These are phyloP conservation scores for Thelephora aurantiotincta DNA, from an alignment of 768 basidiomycete genomes.

Conservation along the genomic window DNA sequence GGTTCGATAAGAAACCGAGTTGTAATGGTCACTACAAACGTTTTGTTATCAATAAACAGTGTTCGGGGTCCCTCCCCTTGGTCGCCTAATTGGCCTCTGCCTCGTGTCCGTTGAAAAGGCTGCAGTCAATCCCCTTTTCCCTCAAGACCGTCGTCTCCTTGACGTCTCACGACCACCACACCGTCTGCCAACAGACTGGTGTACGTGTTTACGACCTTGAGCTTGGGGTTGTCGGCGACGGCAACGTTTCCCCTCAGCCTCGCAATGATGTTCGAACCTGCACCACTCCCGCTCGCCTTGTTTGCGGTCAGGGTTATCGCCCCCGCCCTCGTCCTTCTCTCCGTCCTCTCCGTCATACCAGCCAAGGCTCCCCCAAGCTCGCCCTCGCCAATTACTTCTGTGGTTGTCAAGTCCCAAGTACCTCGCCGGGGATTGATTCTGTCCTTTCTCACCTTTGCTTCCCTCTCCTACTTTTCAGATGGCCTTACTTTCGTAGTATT, in stretches of 20 bases:
- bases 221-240: slow-evolving; percentile 1
- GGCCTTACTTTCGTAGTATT: slow-evolving; percentile 57
- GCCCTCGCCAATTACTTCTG: slow-evolving; percentile 57
- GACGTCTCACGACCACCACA: slow-evolving; percentile 2
- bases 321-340: slow-evolving; percentile 48
- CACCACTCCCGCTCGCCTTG: slow-evolving; percentile 23
- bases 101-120: too few species aligned
- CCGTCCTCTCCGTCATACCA: slow-evolving; percentile 45
- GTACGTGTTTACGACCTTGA: too few species aligned
- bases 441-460: slow-evolving; percentile 47
- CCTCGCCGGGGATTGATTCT: slow-evolving; percentile 73
- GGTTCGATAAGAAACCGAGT: too few species aligned
- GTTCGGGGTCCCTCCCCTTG: too few species aligned
- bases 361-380: slow-evolving; percentile 27
- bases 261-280: neutral
- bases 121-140: too few species aligned
- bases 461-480: slow-evolving; percentile 67
- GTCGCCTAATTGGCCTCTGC: too few species aligned
- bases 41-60: too few species aligned
- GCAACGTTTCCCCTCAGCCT: slow-evolving; percentile 3
- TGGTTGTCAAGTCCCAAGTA: slow-evolving; percentile 56
- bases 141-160: neutral
- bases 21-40: too few species aligned
- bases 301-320: slow-evolving; percentile 51
- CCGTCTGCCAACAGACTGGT: too few species aligned